These are phyloP conservation scores for Tolypocladium cylindrosporum DNA, from an alignment of 2,329 filamentous ascomycete species.

Conservation along the genomic window DNA sequence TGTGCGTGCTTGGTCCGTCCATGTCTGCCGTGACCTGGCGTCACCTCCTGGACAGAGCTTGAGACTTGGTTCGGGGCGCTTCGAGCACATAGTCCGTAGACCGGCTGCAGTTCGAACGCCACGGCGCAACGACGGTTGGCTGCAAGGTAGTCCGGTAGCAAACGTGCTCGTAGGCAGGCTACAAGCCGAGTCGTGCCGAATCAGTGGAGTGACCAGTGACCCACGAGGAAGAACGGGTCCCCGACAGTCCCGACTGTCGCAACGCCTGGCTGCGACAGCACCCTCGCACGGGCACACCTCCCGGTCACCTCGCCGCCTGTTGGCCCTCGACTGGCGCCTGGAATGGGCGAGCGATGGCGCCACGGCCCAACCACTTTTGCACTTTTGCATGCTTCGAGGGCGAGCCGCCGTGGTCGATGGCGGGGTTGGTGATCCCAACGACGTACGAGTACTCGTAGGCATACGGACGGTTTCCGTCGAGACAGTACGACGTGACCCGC, in stretches of 20 bases:
- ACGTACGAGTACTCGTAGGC: no score
- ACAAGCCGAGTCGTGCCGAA: background rate
- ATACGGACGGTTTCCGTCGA: background rate
- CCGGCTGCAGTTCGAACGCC: background rate
- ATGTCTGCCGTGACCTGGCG: background rate
- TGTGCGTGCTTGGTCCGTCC: background rate
- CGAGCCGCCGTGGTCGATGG: background rate
- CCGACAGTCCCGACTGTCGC: background rate
- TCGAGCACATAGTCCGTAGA: background rate
- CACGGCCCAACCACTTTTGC: background rate
- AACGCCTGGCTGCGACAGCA: background rate
- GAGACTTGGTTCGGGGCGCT: background rate
- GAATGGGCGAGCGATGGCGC: background rate
- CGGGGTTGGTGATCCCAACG: background rate
- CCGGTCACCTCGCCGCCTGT: background rate
- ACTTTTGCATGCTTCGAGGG: background rate
- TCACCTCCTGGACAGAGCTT: background rate
- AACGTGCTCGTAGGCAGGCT: no score
- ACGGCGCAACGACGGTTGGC: background rate
- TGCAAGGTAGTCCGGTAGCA: background rate
- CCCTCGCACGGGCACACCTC: background rate
- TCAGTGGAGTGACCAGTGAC: no score
- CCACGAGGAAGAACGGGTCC: background rate
- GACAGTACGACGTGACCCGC: background rate
- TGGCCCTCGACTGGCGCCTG: background rate